Percentiles rank a stretch among this genome's conserved stretches.
Evolutionary conservation across 805 yeast species (phyloP).

Genomic region (Monosporozyma yasuniensis): DNA sequence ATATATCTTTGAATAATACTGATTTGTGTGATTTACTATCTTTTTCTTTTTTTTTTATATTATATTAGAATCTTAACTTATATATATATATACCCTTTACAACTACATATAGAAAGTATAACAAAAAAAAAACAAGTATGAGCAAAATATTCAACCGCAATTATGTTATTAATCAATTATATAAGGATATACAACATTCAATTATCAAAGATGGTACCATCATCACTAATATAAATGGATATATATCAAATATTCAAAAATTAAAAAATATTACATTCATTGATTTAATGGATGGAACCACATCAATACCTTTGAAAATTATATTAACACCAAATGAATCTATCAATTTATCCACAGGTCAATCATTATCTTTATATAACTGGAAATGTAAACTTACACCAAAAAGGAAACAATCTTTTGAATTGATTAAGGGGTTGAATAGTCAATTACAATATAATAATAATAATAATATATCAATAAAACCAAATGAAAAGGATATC

Average conservation of each 20-base stretch:
- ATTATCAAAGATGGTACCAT: slow-evolving; percentile 10
- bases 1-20: background rate
- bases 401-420: slow-evolving; percentile 40
- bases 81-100: too few species aligned
- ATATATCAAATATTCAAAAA: slow-evolving; percentile 62
- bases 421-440: slow-evolving; percentile 31
- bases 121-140: background rate
- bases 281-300: slow-evolving; percentile 74
- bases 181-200: background rate
- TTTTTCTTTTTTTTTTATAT: background rate
- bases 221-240: slow-evolving; percentile 44
- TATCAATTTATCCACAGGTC: slow-evolving; percentile 35
- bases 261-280: slow-evolving; percentile 74
- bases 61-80: background rate
- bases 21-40: slow-evolving; percentile 1
- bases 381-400: slow-evolving; percentile 18
- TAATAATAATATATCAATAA: background rate
- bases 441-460: background rate
- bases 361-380: slow-evolving; percentile 38
- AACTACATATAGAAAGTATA: too few species aligned
- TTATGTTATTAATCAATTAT: slow-evolving; percentile 2
- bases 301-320: slow-evolving; percentile 44
- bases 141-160: background rate
- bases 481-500: background rate
- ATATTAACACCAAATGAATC: slow-evolving; percentile 31